Evolutionary conservation across 176 grass and related monocot genomes (phyloP).

Genomic region (Elymus sibiricus): DNA sequence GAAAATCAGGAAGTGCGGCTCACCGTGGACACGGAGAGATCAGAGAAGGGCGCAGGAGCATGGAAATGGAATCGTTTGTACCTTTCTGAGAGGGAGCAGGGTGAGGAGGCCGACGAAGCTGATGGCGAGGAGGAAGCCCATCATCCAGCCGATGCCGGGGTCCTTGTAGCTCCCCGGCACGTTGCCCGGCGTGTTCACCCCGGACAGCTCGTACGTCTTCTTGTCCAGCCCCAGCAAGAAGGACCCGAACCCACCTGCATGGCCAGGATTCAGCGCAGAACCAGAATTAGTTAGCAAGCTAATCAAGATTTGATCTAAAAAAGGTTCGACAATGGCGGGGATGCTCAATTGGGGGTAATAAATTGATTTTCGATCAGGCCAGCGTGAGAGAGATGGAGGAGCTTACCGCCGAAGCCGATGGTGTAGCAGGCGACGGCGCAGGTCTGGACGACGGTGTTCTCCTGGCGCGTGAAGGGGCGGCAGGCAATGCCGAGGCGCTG

Average conservation of each 20-base stretch:
- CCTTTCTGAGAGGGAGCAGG: slow-evolving; percentile 95
- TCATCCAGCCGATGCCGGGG: slow-evolving; percentile 93
- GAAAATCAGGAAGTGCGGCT: slow-evolving; percentile 23
- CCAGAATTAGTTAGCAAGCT: not conserved
- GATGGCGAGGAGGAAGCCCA: slow-evolving; percentile 75
- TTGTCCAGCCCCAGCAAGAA: slow-evolving; percentile 88
- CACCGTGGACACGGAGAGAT: not conserved
- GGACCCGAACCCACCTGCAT: slow-evolving; percentile 83
- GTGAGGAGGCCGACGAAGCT: slow-evolving; percentile 88
- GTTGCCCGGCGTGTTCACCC: slow-evolving; percentile 70
- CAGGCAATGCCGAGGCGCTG: slow-evolving; percentile 57
- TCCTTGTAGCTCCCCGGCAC: slow-evolving; percentile 86
- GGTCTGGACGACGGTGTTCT: slow-evolving; percentile 98
- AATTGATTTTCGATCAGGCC: not conserved
- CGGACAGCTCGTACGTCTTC: slow-evolving; percentile 87
- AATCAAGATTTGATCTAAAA: not conserved
- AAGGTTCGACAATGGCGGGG: no score
- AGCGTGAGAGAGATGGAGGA: not conserved
- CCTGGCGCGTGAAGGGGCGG: slow-evolving; percentile 88
- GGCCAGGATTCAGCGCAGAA: not conserved
- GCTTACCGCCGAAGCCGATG: slow-evolving; percentile 70
- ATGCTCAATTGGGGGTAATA: not conserved
- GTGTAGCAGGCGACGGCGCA: slow-evolving; percentile 91
- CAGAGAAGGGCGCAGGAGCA: not conserved
- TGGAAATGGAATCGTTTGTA: slow-evolving; percentile 2